phyloP scores from a whole-genome alignment of 2,329 filamentous ascomycete genomes.

The Coniochaeta ligniaria region DNA sequence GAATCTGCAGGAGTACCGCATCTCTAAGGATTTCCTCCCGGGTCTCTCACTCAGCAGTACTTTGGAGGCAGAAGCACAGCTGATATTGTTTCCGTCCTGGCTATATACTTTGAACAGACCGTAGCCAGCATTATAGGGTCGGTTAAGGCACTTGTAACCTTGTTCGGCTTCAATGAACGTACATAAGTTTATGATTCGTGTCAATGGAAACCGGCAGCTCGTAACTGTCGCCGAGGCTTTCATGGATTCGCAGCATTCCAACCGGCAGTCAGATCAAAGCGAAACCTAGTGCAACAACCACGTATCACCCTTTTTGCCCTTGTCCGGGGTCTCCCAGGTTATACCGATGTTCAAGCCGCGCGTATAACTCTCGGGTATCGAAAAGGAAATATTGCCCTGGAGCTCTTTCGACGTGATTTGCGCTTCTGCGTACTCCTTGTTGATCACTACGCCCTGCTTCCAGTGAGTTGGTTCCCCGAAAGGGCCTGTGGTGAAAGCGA shows the following conservation, averaged over 20 bases:
- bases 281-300: conserved; percentile 39
- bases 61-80: not conserved
- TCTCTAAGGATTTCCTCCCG: not conserved
- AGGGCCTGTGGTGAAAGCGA: conserved; percentile 87
- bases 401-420: conserved; percentile 51
- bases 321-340: conserved; percentile 47
- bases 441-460: conserved; percentile 74
- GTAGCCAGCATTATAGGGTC: too few species aligned
- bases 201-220: not conserved
- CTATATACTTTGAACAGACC: not conserved
- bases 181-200: not conserved
- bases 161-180: not conserved
- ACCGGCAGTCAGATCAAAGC: not conserved
- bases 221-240: too few species aligned
- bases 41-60: not conserved
- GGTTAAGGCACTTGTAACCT: not conserved
- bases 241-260: not conserved
- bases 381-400: conserved; percentile 62
- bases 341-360: conserved; percentile 59
- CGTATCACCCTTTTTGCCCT: conserved; percentile 33
- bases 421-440: conserved; percentile 45
- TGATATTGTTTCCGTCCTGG: not conserved
- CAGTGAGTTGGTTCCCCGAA: conserved; percentile 75
- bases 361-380: conserved; percentile 62
- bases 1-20: conserved; percentile 73